Evolutionary conservation across 2,329 filamentous ascomycete genomes (phyloP), one percentile per base, ranked within the genome.

Genomic region (Penicillium olsonii): DNA sequence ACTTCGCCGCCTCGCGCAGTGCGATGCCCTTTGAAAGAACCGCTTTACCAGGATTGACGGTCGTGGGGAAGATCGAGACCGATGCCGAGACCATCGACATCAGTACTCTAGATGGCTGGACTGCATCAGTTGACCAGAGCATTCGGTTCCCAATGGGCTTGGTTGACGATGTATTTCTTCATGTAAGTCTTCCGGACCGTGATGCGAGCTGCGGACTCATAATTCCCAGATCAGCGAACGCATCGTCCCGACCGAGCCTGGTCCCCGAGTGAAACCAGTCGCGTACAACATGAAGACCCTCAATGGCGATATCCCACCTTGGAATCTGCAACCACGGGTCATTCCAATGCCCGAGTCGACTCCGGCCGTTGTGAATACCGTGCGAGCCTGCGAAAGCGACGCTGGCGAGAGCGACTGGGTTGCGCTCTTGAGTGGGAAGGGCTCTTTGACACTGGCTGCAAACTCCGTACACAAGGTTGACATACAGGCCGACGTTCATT

Each of bases 291-390:
- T 72, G 38, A 64, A 53, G 22, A 70, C 68, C 0, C 24, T 66
- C 19, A 73, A 74, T 51, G 73, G 73, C 1, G 71, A 74, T 27
- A 61, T 74, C 5, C 42, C 68, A 1, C 71, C 71, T 0, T 76
- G 73, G 73, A 56, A 65, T 22, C 50, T 76, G 2, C 60, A 61
- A 8, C 66, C 69, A n/a, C 67, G 72, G 1, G 46, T 52, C 1
- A 73, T 74, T n/a, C 71, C 72, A 0, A 60, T 67, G 58, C 64
- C 65, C 0, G 65, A 68, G 29, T 53, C 64, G n/a, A 67, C 49
- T 1, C 27, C 37, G 0, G 49, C 61, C 0, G 27, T 20, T 1
- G 54, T 69, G 5, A 53, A 56, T 2, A 59, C 50, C 0, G 40
- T 69, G 33, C 60, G 59, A 14, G 45, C 54, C 3, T 68, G 60